Conservation (phyloP, 176 grass and related monocot genomes). For the Canna indica region DNA sequence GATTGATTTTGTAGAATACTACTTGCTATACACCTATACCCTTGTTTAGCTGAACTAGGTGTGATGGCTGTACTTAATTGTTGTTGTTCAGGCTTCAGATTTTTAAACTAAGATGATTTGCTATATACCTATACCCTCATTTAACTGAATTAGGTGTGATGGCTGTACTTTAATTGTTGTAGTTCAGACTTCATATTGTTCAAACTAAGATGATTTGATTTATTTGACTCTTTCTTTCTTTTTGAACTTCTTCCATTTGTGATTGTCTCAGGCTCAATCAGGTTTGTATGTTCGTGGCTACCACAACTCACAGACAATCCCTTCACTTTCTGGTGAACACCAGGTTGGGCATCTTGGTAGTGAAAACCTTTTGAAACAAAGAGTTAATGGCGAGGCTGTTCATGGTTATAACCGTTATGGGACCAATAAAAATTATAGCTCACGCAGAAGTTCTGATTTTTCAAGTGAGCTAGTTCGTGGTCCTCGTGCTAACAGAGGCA, state of each 20-base stretch:
- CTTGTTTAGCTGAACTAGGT: background rate
- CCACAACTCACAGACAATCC: background rate
- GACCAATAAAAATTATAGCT: constrained; percentile 26
- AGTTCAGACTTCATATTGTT: background rate
- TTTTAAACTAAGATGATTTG: background rate
- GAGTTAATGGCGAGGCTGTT: constrained; percentile 2
- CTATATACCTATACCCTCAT: too few species aligned
- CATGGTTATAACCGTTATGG: constrained; percentile 16
- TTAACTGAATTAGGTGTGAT: background rate
- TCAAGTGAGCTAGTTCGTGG: constrained; percentile 35
- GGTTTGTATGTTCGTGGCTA: background rate
- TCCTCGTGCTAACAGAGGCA: constrained; percentile 30
- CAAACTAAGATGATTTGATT: background rate
- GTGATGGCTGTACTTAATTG: background rate
- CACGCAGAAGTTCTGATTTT: constrained; percentile 17
- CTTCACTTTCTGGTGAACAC: background rate
- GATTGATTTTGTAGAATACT: background rate
- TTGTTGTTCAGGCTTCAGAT: background rate
- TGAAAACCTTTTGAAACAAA: constrained; percentile 15
- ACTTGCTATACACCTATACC: too few species aligned
- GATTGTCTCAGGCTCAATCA: background rate
- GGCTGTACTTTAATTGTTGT: background rate
- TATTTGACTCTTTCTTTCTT: background rate
- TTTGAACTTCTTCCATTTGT: background rate
- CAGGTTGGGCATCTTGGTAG: background rate